phyloP scores from a whole-genome alignment of 768 basidiomycete genomes.

The Pisolithus sp. region DNA sequence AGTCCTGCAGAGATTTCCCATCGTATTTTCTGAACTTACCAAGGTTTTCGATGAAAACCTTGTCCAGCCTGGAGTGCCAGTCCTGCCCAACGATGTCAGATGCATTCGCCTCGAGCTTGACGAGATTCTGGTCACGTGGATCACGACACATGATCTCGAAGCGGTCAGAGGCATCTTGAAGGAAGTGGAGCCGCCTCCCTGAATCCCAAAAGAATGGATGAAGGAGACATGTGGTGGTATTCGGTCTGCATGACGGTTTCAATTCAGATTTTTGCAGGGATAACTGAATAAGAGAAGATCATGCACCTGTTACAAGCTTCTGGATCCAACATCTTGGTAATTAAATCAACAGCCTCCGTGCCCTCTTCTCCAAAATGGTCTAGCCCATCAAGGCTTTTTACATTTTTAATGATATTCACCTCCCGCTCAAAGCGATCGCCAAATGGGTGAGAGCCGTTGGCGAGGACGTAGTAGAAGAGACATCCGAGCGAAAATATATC shows the following conservation, averaged over 20 bases:
- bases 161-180: constrained; percentile 96
- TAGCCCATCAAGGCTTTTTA: constrained; percentile 62
- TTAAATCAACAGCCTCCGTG: constrained; percentile 80
- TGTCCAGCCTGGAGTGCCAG: constrained; percentile 85
- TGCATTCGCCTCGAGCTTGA: constrained; percentile 70
- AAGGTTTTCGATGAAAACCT: constrained; percentile 85
- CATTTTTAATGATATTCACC: constrained; percentile 84
- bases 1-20: constrained; percentile 82
- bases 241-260: constrained; percentile 49
- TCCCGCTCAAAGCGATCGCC: constrained; percentile 92
- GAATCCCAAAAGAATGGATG: constrained; percentile 99
- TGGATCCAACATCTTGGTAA: constrained; percentile 69
- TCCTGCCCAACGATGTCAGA: constrained; percentile 75
- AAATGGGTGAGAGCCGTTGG: constrained; percentile 88
- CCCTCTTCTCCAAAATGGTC: constrained; percentile 90
- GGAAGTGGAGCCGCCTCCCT: constrained; percentile 76
- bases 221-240: constrained; percentile 77
- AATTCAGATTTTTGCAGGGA: background rate
- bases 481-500: constrained; percentile 97
- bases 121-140: constrained; percentile 70
- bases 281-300: constrained; percentile 3
- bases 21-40: constrained; percentile 99
- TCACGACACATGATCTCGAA: constrained; percentile 98
- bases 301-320: constrained; percentile 71
- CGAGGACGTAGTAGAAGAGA: constrained; percentile 88